Base-by-base conservation (phyloP, 331 rosid species). In the Quercus tomentella region DNA sequence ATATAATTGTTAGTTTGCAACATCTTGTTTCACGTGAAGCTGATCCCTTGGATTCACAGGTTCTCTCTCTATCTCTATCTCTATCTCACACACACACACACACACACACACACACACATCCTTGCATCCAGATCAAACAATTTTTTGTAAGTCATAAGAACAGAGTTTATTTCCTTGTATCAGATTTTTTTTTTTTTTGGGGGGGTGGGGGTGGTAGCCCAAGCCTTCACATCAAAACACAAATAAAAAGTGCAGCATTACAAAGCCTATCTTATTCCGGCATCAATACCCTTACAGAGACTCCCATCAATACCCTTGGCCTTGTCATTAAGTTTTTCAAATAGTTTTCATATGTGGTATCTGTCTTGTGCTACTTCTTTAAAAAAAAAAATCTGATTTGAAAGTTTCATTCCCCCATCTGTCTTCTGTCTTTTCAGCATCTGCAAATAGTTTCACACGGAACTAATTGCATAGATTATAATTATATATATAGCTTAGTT, bases 21-120 rank as follows among this genome's bases (percentile, higher is more conserved):
- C 97, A 93, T 78, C 89, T 93, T 82, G 87, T 93, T 84, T 91
- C 97, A n/a, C 93, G 94, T 0, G 97, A 93, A 89, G 88, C 88
- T 33, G 88, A 93, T 82, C 97, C 97, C 70, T 85, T 91, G 72
- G 97, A 91, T 78, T 91, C 96, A 26, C 94, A 89, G 94, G 97
- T 88, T 16, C 43, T 6, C 41, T 22, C 65, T 58, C 65, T 58
- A 12, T 3, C 65, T 4, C 23, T 5, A 6, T 17, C 61, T 0
- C 66, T n/a, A n/a, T n/a, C n/a, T n/a, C 33, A 1, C 20, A 12
- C 67, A 11, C 67, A 11, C 66, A 23, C 67, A 12, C 20, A 6
- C 33, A 1, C 20, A 12, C 67, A 11, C 67, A 11, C 66, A 23
- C 67, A 12, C 20, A 6, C 26, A 61, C 30, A 23, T 5, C 7